Evolutionary conservation across 2,329 filamentous ascomycete species (phyloP), one percentile per base, ranked within the genome.

Genomic region (Ciborinia camelliae): DNA sequence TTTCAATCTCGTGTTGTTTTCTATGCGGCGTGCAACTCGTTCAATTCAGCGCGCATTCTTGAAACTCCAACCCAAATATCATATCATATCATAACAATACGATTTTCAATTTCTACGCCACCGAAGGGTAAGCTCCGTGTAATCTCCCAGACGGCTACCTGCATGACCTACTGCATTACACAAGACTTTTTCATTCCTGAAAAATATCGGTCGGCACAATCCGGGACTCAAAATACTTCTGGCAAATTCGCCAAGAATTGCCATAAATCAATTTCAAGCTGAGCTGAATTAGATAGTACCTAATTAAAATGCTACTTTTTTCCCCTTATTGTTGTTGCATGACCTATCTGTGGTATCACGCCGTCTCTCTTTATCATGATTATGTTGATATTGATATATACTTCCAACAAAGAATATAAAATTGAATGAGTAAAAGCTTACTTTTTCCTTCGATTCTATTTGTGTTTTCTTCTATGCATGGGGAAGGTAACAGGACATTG

Each of bases 141-240:
- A 58, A 58, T 45, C 43, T 58, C 55, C 28, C 55, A 58, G 26
- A 58, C 35, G 55, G 55, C 20, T 35, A 58, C 41, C 55, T 58
- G 55, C 55, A 58, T 58, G 41, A 45, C n/a, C 41, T 58, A 45
- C 39, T 45, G 41, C 41, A 41, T 58, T 23, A 32, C 41, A 58
- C 54, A 58, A 58, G 28, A 45, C 26, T 32, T 54, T 54, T 37
- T 10, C 8, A 47, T 18, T 47, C 43, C 43, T 35, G n/a, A 43
- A 45, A 47, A 35, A 8, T 7, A 12, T 58, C 28, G 41, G 54
- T 47, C 54, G 54, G 54, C 41, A 45, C 41, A 43, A 47, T 58
- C 28, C 55, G 39, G 55, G 28, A 28, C 41, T 20, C 30, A 26
- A 6, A 47, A 47, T 47, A 14, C 28, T 5, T 45, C 20, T 58